Evolutionary conservation across 179 eudicot species (phyloP).

Genomic region (Drosera spatulata): DNA sequence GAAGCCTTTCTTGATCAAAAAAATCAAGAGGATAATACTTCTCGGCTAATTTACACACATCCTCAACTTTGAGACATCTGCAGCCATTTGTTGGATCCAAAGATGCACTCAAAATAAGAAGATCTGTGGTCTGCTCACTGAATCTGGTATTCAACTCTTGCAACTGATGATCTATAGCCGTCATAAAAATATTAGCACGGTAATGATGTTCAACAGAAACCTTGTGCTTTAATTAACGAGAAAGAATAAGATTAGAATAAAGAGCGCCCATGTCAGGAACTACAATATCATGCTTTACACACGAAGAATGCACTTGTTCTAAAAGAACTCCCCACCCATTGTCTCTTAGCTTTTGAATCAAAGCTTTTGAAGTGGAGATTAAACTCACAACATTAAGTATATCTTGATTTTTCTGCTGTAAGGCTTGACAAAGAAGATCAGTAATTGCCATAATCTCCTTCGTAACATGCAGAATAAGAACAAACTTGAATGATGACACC

Average conservation of each 20-base stretch:
- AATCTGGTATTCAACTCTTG: too few relatives aligned
- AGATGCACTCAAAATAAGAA: neutral
- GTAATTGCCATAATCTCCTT: neutral
- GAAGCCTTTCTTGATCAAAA: too few relatives aligned
- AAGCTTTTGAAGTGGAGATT: neutral
- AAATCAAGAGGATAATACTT: neutral
- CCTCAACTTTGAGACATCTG: neutral
- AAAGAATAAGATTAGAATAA: too few relatives aligned
- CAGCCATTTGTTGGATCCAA: neutral
- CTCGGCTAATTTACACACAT: neutral
- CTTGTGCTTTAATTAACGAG: too few relatives aligned
- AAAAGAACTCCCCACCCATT: neutral
- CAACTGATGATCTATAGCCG: too few relatives aligned
- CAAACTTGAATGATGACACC: neutral
- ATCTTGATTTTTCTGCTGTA: neutral
- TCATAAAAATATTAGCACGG: too few relatives aligned
- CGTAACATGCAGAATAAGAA: slow-evolving; percentile 1
- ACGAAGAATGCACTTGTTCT: too few relatives aligned
- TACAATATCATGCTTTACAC: too few relatives aligned
- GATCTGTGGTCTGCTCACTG: too few relatives aligned
- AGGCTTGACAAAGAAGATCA: slow-evolving; percentile 6
- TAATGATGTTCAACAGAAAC: too few relatives aligned
- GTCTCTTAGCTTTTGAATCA: slow-evolving; percentile 1
- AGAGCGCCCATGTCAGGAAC: too few relatives aligned
- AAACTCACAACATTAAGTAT: slow-evolving; percentile 2